Base-by-base conservation (phyloP, 306 rosid genomes). In the Betula pendula region DNA sequence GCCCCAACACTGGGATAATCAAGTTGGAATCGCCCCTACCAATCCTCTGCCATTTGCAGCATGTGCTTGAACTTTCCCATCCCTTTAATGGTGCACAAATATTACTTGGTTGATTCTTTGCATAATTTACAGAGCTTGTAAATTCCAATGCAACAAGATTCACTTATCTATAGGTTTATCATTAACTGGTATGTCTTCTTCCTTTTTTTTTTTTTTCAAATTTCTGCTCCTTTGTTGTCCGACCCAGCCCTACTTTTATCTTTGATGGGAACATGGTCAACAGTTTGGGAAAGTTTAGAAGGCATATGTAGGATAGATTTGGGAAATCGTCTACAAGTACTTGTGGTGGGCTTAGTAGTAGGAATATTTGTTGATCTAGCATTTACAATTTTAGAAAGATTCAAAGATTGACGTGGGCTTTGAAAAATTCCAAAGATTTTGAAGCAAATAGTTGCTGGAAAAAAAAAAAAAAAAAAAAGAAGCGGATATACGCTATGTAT, bases 1-100 rank as follows among this genome's bases (percentile, higher is more conserved):
- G 86, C 86, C 53, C 83, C 83, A 24, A 78, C 86, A 53, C 86
- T 83, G 2, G 86, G 77, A 43, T 47, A 83, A 60, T 70, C 77
- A 51, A 83, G 77, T n/a, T 63, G 74, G 83, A 83, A 78, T 44
- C 51, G 60, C 33, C 83, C 86, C 86, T 11, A 78, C 77, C 33
- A 83, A 52, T 78, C 83, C 83, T 74, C 77, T 74, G 27, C 86
- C 86, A 25, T 75, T 74, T 63, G 59, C 74, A 20, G 86, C 80
- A 17, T 42, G 52, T 25, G 83, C 86, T 20, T 72, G 77, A 16
- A 79, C 80, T 60, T 82, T 78, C 20, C 77, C 86, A 69, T 83
- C 80, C 80, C 80, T 83, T 77, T 25, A 69, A 73, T 11, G 3
- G 72, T 73, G 22, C 68, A 16, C 10, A 67, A 63, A 25, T 14